Evolutionary conservation across 2,329 filamentous ascomycete genomes (phyloP).

Genomic region (Keithomyces neogunnii): DNA sequence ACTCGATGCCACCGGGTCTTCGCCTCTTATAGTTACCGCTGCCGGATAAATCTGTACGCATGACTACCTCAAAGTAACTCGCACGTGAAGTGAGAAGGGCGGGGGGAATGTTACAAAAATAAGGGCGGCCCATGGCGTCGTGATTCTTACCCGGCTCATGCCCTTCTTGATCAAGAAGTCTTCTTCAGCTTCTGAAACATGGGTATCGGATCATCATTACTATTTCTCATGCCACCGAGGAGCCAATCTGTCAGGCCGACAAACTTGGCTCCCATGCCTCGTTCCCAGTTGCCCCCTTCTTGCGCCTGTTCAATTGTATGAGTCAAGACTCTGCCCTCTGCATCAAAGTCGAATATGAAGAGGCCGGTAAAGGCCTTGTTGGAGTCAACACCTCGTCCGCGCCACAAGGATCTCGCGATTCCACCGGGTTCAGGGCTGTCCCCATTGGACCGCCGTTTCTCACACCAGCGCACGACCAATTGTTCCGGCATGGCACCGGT

Average conservation of each 20-base stretch:
- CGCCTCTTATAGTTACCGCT: no score
- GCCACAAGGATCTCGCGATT: conserved; percentile 34
- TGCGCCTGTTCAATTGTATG: conserved; percentile 95
- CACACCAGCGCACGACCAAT: conserved; percentile 82
- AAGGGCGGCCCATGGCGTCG: background rate
- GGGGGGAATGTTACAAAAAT: background rate
- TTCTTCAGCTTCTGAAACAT: conserved; percentile 24
- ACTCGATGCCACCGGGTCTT: no score
- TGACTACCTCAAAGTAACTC: no score
- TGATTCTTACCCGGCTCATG: background rate
- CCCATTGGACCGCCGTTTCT: conserved; percentile 23
- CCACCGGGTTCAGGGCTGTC: conserved; percentile 25
- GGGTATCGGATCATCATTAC: conserved; percentile 23
- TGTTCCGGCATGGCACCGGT: conserved; percentile 62
- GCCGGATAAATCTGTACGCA: no score
- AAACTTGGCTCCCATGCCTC: conserved; percentile 69
- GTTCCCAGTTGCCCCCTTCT: conserved; percentile 74
- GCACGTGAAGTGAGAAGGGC: no score
- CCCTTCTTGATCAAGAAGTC: conserved; percentile 3
- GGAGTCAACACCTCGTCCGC: conserved; percentile 33
- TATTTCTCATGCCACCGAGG: conserved; percentile 58
- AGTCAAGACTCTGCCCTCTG: conserved; percentile 70
- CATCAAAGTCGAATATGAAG: conserved; percentile 94
- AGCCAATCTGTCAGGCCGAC: conserved; percentile 94
- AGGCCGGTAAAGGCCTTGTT: conserved; percentile 79